phyloP scores from a whole-genome alignment of 2,329 filamentous ascomycete species.

The Nothomitra cinnamomea region DNA sequence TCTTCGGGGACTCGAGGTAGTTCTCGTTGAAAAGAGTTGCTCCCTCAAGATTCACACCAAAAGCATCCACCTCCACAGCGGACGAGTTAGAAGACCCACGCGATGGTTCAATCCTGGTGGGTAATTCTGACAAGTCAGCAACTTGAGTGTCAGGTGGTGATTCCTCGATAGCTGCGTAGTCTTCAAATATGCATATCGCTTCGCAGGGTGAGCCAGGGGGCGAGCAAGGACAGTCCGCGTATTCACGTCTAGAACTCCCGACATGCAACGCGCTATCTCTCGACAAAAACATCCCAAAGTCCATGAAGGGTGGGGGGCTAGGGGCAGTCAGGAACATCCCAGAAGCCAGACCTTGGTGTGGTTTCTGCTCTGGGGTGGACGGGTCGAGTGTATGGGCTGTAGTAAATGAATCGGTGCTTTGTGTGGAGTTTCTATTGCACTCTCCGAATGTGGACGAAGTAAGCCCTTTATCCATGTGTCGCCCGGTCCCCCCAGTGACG shows the following conservation, averaged over 20 bases:
- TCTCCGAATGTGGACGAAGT: background rate
- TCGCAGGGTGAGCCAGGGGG: background rate
- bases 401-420: background rate
- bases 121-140: background rate
- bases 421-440: background rate
- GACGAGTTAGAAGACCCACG: background rate
- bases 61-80: background rate
- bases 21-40: background rate
- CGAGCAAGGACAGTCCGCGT: background rate
- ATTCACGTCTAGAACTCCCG: background rate
- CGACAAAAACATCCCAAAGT: background rate
- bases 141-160: background rate
- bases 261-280: background rate
- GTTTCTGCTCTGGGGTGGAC: background rate
- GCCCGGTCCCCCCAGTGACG: too few species aligned
- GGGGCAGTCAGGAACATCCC: background rate
- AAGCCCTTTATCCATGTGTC: background rate
- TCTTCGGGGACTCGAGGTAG: background rate
- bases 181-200: constrained; percentile 1
- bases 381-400: too few species aligned
- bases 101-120: background rate
- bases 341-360: background rate
- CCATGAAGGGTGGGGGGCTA: background rate
- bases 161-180: background rate
- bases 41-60: background rate